These are phyloP conservation scores for Coemansia sp. DNA, from an alignment of 192 early-diverging fungal species.

Conservation along the genomic window DNA sequence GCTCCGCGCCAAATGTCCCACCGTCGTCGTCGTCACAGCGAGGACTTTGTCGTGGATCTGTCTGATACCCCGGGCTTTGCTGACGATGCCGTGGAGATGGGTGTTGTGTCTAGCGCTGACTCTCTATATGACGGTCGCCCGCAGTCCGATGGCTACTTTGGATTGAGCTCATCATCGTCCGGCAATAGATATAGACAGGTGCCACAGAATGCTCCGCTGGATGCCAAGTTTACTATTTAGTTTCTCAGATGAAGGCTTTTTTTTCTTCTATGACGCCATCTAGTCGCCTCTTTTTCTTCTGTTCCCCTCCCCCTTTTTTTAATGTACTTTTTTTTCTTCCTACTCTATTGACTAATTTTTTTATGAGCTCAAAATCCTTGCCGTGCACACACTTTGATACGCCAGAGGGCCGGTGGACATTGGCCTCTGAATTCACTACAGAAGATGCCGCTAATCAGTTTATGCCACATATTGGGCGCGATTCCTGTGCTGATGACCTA, in stretches of 20 bases:
- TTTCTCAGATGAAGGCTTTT: not conserved
- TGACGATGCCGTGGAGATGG: slow-evolving; percentile 21
- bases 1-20: slow-evolving; percentile 14
- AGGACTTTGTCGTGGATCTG: slow-evolving; percentile 35
- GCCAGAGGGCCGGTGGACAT: slow-evolving; percentile 45
- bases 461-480: slow-evolving; percentile 27
- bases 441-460: slow-evolving; percentile 54
- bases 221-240: not conserved
- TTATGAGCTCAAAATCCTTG: not conserved
- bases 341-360: not conserved
- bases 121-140: not conserved
- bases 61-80: slow-evolving; percentile 15
- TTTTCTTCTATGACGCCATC: not conserved
- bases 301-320: not conserved
- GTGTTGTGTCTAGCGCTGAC: not conserved
- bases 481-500: slow-evolving; percentile 37
- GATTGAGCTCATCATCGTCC: slow-evolving; percentile 8
- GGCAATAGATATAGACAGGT: slow-evolving; percentile 10
- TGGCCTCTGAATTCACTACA: slow-evolving; percentile 37
- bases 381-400: slow-evolving; percentile 36
- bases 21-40: not conserved
- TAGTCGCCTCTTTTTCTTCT: not conserved
- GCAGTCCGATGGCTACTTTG: slow-evolving; percentile 18
- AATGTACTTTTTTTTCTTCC: not conserved
- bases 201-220: slow-evolving; percentile 10